These are phyloP conservation scores for Massariosphaeria phaeospora DNA, from an alignment of 495 filamentous ascomycete species.

Conservation along the genomic window DNA sequence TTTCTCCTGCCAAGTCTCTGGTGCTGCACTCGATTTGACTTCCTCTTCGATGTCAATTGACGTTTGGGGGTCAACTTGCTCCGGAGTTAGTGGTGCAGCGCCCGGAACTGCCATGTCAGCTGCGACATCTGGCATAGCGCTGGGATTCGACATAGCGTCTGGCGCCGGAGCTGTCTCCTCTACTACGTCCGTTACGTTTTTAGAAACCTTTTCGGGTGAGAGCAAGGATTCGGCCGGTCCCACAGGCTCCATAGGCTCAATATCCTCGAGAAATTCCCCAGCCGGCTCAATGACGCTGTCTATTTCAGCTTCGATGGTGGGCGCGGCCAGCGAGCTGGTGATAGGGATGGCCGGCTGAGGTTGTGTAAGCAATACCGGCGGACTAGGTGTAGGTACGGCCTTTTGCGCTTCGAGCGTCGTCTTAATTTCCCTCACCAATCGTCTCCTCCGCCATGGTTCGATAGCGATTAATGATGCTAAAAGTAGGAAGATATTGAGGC, in stretches of 20 bases:
- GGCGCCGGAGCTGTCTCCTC: neutral
- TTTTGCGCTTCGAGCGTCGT: constrained; percentile 71
- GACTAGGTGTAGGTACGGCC: constrained; percentile 6
- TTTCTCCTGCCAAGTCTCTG: constrained; percentile 9
- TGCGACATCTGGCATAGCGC: neutral
- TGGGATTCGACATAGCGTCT: neutral
- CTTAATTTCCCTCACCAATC: constrained; percentile 76
- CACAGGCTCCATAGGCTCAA: no score
- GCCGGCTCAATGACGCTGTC: neutral
- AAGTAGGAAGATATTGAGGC: constrained; percentile 86
- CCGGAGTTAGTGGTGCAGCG: neutral
- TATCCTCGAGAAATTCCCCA: neutral
- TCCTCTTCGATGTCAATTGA: constrained; percentile 20
- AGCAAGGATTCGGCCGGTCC: neutral
- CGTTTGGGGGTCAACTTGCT: neutral
- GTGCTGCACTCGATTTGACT: neutral
- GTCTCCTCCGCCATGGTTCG: constrained; percentile 81
- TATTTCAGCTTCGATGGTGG: constrained; percentile 20
- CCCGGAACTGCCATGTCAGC: neutral
- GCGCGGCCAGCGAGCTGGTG: no score
- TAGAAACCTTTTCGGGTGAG: neutral
- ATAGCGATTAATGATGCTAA: constrained; percentile 85
- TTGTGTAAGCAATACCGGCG: constrained; percentile 10
- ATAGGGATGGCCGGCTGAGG: no score
- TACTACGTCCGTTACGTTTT: no score